Conservation (phyloP, 2,329 filamentous ascomycete species). For the Proliferodiscus dingleyae region DNA sequence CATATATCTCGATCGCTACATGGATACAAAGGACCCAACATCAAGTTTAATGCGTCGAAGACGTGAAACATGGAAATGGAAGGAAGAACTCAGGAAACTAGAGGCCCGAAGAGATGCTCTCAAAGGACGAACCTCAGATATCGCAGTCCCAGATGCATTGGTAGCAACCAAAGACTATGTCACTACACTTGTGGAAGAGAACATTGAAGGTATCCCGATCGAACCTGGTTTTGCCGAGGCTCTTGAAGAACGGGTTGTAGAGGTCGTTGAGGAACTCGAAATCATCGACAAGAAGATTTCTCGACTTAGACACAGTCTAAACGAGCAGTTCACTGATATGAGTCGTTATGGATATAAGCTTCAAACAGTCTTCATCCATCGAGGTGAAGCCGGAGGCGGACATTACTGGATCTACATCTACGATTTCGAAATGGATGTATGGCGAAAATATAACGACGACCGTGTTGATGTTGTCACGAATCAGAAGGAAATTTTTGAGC, state of each 20-base stretch:
- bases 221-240: slow-evolving; percentile 36
- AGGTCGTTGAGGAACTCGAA: slow-evolving; percentile 43
- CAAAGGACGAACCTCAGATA: slow-evolving; percentile 17
- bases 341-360: slow-evolving; percentile 70
- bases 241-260: slow-evolving; percentile 41
- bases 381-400: slow-evolving; percentile 65
- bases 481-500: slow-evolving; percentile 62
- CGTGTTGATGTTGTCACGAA: slow-evolving; percentile 65
- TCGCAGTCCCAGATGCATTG: slow-evolving; percentile 28
- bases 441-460: slow-evolving; percentile 93
- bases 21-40: slow-evolving; percentile 56
- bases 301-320: slow-evolving; percentile 35
- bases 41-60: slow-evolving; percentile 60
- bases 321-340: slow-evolving; percentile 57
- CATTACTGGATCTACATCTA: slow-evolving; percentile 91
- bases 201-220: slow-evolving; percentile 39
- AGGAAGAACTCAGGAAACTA: slow-evolving; percentile 55
- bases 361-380: slow-evolving; percentile 90
- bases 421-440: slow-evolving; percentile 75
- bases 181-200: slow-evolving; percentile 37
- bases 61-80: slow-evolving; percentile 69
- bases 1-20: slow-evolving; percentile 84
- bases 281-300: slow-evolving; percentile 38
- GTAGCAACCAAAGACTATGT: slow-evolving; percentile 37
- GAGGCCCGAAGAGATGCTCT: slow-evolving; percentile 35